These are phyloP conservation scores for Globisporangium cystogenes DNA, from an alignment of 352 stramenopile species.

Conservation along the genomic window DNA sequence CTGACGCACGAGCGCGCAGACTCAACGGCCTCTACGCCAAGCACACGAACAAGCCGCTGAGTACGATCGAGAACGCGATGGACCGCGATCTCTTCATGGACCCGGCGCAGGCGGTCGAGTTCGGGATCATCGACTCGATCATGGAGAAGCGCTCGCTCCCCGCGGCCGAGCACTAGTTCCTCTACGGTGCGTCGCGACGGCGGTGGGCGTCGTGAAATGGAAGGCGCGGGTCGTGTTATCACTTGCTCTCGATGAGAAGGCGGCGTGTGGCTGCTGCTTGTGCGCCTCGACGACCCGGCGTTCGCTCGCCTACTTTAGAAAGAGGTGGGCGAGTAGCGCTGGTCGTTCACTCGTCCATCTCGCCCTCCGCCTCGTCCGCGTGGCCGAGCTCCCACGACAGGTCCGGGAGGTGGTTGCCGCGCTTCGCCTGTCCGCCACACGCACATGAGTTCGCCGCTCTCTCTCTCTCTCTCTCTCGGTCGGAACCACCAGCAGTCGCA, in stretches of 20 bases:
- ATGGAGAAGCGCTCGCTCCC: constrained; percentile 48
- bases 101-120: constrained; percentile 58
- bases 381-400: constrained; percentile 81
- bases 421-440: constrained; percentile 37
- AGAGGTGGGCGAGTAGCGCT: background rate
- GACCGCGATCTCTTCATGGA: constrained; percentile 88
- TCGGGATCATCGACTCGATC: constrained; percentile 83
- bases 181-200: too few species aligned
- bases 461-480: too few species aligned
- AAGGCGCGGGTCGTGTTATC: background rate
- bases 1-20: constrained; percentile 18
- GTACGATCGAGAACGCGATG: constrained; percentile 82
- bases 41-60: constrained; percentile 72
- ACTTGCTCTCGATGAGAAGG: constrained; percentile 2
- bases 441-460: too few species aligned
- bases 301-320: too few species aligned
- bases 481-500: background rate
- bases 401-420: constrained; percentile 67
- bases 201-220: background rate
- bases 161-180: constrained; percentile 4
- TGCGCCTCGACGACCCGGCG: background rate
- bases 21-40: constrained; percentile 69
- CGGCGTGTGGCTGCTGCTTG: background rate
- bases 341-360: constrained; percentile 29
- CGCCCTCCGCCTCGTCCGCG: constrained; percentile 67